Evolutionary conservation across 2,329 filamentous ascomycete species (phyloP).

Genomic region (Pseudocercospora vitis): DNA sequence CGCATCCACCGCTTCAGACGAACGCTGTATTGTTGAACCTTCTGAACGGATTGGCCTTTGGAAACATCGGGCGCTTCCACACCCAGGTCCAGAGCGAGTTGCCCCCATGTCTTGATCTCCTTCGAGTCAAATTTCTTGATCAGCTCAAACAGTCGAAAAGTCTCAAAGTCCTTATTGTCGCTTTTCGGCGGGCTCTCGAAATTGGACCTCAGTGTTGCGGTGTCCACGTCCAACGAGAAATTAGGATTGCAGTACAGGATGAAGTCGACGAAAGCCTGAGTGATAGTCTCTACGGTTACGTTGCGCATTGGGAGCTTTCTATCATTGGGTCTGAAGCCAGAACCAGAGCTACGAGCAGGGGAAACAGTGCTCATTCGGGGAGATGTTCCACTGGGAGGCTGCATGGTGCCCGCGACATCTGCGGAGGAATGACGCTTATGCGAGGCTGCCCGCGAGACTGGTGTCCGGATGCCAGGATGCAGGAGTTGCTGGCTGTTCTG

Average conservation of each 20-base stretch:
- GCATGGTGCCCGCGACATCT: conserved; percentile 26
- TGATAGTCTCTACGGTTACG: conserved; percentile 69
- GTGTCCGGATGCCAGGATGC: conserved; percentile 17
- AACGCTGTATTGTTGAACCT: conserved; percentile 92
- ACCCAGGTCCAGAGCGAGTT: conserved; percentile 81
- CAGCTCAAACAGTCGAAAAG: conserved; percentile 73
- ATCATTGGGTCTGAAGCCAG: conserved; percentile 45
- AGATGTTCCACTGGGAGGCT: conserved; percentile 26
- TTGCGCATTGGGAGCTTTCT: conserved; percentile 64
- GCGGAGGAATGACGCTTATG: conserved; percentile 20
- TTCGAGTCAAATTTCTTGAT: conserved; percentile 75
- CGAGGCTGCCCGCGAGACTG: conserved; percentile 8
- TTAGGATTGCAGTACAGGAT: conserved; percentile 89
- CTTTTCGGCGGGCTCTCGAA: conserved; percentile 82
- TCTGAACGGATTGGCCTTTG: conserved; percentile 79
- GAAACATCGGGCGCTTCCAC: conserved; percentile 79
- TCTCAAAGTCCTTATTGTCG: conserved; percentile 81
- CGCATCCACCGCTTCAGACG: conserved; percentile 95
- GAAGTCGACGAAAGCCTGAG: conserved; percentile 79
- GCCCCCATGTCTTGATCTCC: conserved; percentile 90
- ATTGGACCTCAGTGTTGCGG: conserved; percentile 67
- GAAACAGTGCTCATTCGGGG: conserved; percentile 24
- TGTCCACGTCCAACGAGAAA: conserved; percentile 69
- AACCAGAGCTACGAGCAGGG: conserved; percentile 11
- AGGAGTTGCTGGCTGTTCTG: conserved; percentile 28